Conservation (phyloP, 2,329 filamentous ascomycete genomes). For the Paraphoma chrysanthemicola region DNA sequence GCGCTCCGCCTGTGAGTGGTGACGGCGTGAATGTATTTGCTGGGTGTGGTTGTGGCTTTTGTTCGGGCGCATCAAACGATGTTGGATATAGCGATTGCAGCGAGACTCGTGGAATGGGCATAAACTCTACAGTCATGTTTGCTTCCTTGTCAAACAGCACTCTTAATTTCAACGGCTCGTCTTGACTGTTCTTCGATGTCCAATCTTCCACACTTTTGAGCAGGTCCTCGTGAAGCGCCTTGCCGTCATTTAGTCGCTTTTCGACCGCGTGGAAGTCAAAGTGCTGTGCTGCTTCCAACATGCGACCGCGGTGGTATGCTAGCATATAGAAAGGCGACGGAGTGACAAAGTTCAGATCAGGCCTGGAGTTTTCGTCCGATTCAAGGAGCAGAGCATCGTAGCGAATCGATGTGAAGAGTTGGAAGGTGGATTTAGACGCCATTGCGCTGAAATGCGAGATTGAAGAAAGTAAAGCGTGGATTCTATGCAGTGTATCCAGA, state of each 20-base stretch:
- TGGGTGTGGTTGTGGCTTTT: slow-evolving; percentile 19
- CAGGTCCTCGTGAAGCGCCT: slow-evolving; percentile 41
- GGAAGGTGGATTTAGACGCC: slow-evolving; percentile 34
- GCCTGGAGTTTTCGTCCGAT: slow-evolving; percentile 54
- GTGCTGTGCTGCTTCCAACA: slow-evolving; percentile 66
- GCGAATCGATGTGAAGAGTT: slow-evolving; percentile 49
- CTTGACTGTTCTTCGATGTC: slow-evolving; percentile 22
- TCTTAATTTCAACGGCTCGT: slow-evolving; percentile 55
- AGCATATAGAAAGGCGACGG: slow-evolving; percentile 79
- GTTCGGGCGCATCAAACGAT: slow-evolving; percentile 58
- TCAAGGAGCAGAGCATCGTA: slow-evolving; percentile 47
- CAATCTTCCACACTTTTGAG: slow-evolving; percentile 40
- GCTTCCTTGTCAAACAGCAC: slow-evolving; percentile 58
- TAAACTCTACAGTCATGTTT: slow-evolving; percentile 48
- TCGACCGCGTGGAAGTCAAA: slow-evolving; percentile 55
- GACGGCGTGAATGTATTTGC: slow-evolving; percentile 39
- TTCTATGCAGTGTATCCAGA: too few species aligned
- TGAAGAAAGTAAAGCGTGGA: background rate
- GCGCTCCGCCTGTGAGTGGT: slow-evolving; percentile 44
- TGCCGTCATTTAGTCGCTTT: slow-evolving; percentile 42
- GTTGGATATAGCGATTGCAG: slow-evolving; percentile 65
- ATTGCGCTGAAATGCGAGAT: slow-evolving; percentile 9
- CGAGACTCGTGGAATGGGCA: slow-evolving; percentile 49
- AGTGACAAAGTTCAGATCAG: slow-evolving; percentile 55
- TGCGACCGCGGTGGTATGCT: slow-evolving; percentile 76